phyloP scores from a whole-genome alignment of 2,329 filamentous ascomycete species.

The Paraconiothyrium sp. region DNA sequence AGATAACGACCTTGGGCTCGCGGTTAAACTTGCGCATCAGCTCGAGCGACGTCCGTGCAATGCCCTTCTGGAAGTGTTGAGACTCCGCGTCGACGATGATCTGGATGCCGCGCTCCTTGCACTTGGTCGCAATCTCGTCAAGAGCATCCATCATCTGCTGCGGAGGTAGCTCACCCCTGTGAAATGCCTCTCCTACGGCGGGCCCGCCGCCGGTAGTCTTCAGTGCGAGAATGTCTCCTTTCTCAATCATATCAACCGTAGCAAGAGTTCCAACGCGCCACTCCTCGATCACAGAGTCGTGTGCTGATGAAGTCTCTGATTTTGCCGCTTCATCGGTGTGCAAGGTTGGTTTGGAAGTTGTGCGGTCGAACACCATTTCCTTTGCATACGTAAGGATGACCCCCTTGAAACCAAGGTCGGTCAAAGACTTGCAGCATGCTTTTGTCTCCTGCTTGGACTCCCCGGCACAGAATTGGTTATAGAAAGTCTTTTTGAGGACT shows the following conservation, averaged over 20 bases:
- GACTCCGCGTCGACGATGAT: slow-evolving; percentile 60
- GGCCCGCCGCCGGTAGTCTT: slow-evolving; percentile 56
- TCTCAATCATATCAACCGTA: slow-evolving; percentile 40
- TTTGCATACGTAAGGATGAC: slow-evolving; percentile 86
- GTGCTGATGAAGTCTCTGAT: slow-evolving; percentile 12
- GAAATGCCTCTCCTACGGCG: slow-evolving; percentile 52
- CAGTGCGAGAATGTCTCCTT: slow-evolving; percentile 45
- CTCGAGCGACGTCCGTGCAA: slow-evolving; percentile 65
- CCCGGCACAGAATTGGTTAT: slow-evolving; percentile 90
- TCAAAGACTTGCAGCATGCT: slow-evolving; percentile 65
- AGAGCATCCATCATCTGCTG: slow-evolving; percentile 56
- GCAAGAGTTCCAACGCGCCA: slow-evolving; percentile 40
- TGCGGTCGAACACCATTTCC: slow-evolving; percentile 64
- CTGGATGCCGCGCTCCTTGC: slow-evolving; percentile 52
- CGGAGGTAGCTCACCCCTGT: slow-evolving; percentile 46
- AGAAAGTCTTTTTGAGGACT: slow-evolving; percentile 82
- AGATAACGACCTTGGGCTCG: slow-evolving; percentile 66
- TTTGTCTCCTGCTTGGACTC: slow-evolving; percentile 75
- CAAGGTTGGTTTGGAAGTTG: slow-evolving; percentile 31
- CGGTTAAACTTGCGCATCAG: slow-evolving; percentile 63
- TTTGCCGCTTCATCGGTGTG: slow-evolving; percentile 19
- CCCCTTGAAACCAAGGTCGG: slow-evolving; percentile 81
- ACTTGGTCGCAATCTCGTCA: slow-evolving; percentile 52
- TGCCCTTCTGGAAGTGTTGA: slow-evolving; percentile 56
- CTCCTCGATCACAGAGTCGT: slow-evolving; percentile 48